Base-by-base conservation (phyloP, 768 basidiomycete species). In the Sarcomyxa edulis region DNA sequence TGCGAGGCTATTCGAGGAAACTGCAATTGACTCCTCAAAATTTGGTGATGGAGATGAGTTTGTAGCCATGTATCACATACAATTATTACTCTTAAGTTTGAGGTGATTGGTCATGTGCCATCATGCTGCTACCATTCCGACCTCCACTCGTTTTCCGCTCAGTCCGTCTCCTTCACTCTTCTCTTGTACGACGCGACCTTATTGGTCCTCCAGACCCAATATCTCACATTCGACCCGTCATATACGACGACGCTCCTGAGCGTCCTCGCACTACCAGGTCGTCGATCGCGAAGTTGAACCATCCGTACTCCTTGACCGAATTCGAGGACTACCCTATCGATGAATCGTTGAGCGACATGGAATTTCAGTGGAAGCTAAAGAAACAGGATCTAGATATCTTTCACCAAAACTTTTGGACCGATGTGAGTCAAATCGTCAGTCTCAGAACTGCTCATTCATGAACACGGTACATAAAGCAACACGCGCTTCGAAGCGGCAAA, bases 291-390 rank as follows among this genome's bases (percentile, higher is more conserved):
- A n/a, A n/a, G n/a, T n/a, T n/a, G n/a, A n/a, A 54, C n/a, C 85
- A 89, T 54, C 88, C 87, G 3, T 91, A 91, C 62, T 89, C 88
- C 11, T 75, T 89, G 40, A 55, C 65, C 41, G 88, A 91, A 55
- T 91, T 91, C 59, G n/a, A n/a, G n/a, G 55, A 50, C 26, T 52
- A n/a, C n/a, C n/a, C n/a, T n/a, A n/a, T 54, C 48, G 48, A 44
- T 54, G 34, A 35, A 49, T 59, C 31, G 55, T 55, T 25, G 65
- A 65, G 32, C 31, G 62, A 72, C 22, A 56, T 72, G 6, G 80
- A 84, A 39, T 69, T 88, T 32, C 85, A 83, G 50, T 83, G 73
- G 66, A 79, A 75, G 43, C 60, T 89, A 31, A 74, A 80, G 44
- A 68, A 81, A 37, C 80, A 87, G 56, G 77, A 80, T 40, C 58